Evolutionary conservation across 2,329 filamentous ascomycete species (phyloP).

Genomic region (Byssothecium circinans): DNA sequence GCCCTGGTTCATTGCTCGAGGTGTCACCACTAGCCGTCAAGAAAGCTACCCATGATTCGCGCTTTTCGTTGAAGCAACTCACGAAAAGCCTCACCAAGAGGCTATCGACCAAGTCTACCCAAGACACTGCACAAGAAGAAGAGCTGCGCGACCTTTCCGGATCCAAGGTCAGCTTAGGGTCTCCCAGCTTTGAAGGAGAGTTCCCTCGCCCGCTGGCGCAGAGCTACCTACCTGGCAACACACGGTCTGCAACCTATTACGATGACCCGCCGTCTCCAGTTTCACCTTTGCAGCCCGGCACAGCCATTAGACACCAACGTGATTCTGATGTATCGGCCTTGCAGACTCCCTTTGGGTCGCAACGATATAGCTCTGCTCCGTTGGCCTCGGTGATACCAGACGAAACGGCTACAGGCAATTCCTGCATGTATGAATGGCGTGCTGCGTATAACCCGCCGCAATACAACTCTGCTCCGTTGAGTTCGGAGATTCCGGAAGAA

Average conservation of each 20-base stretch:
- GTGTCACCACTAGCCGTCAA: slow-evolving; percentile 23
- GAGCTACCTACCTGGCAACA: slow-evolving; percentile 17
- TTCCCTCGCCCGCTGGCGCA: slow-evolving; percentile 25
- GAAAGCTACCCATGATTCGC: slow-evolving; percentile 24
- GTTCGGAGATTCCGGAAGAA: slow-evolving; percentile 2
- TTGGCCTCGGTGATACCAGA: slow-evolving; percentile 1
- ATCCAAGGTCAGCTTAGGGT: slow-evolving; percentile 11
- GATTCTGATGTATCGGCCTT: too few species aligned
- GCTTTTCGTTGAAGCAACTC: slow-evolving; percentile 36
- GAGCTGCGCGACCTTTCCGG: slow-evolving; percentile 28
- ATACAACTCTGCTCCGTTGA: neutral
- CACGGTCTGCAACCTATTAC: slow-evolving; percentile 21
- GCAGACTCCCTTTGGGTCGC: too few species aligned
- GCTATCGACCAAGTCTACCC: slow-evolving; percentile 16
- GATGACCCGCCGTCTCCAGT: slow-evolving; percentile 21
- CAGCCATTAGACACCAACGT: neutral
- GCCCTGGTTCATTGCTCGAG: slow-evolving; percentile 23
- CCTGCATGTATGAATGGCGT: too few species aligned
- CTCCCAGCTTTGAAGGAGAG: slow-evolving; percentile 15
- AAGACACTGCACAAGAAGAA: slow-evolving; percentile 16
- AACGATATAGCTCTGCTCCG: neutral
- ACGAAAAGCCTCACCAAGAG: slow-evolving; percentile 33
- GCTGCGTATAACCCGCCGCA: neutral
- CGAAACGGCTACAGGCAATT: slow-evolving; percentile 1
- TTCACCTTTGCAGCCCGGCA: slow-evolving; percentile 11